These are phyloP conservation scores for Moniliella sp. DNA, from an alignment of 1,284 basidiomycete species.

Conservation along the genomic window DNA sequence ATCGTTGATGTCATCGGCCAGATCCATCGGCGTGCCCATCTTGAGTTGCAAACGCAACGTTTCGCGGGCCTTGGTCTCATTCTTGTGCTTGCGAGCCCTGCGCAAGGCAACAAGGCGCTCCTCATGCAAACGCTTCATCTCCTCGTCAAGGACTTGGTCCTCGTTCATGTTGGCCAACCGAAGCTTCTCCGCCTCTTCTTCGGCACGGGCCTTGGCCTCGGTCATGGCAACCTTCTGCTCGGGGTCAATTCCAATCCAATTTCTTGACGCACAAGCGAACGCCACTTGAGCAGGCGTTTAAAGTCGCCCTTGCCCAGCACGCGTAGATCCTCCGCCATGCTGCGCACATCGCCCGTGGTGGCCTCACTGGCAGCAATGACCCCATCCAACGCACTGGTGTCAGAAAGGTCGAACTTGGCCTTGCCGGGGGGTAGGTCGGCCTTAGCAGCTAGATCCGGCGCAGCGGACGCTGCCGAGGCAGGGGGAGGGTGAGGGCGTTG, in stretches of 20 bases:
- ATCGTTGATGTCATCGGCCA: slow-evolving; percentile 51
- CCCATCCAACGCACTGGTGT: not conserved
- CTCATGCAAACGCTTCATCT: slow-evolving; percentile 65
- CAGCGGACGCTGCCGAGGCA: not conserved
- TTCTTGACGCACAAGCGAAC: slow-evolving; percentile 50
- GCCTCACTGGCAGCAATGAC: slow-evolving; percentile 40
- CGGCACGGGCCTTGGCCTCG: slow-evolving; percentile 5
- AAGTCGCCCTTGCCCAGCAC: slow-evolving; percentile 95
- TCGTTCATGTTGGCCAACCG: slow-evolving; percentile 45
- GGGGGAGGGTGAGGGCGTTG: slow-evolving; percentile 58
- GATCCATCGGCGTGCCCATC: slow-evolving; percentile 88
- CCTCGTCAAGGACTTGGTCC: slow-evolving; percentile 42
- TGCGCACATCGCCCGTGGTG: slow-evolving; percentile 51
- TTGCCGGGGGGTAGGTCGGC: no score
- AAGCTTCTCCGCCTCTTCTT: slow-evolving; percentile 48
- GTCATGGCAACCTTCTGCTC: slow-evolving; percentile 6
- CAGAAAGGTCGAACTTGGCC: not conserved
- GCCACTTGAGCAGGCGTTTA: slow-evolving; percentile 76
- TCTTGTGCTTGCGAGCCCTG: slow-evolving; percentile 55
- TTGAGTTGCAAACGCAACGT: slow-evolving; percentile 87
- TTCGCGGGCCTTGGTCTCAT: slow-evolving; percentile 67
- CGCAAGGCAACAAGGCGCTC: slow-evolving; percentile 60
- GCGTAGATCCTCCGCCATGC: slow-evolving; percentile 74
- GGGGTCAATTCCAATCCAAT: slow-evolving; percentile 16
- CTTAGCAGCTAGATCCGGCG: no score